Percentiles rank a stretch among this genome's conserved stretches.
These are phyloP conservation scores for Isabelozyma rhagii DNA, from an alignment of 805 yeast genomes.

Conservation along the genomic window DNA sequence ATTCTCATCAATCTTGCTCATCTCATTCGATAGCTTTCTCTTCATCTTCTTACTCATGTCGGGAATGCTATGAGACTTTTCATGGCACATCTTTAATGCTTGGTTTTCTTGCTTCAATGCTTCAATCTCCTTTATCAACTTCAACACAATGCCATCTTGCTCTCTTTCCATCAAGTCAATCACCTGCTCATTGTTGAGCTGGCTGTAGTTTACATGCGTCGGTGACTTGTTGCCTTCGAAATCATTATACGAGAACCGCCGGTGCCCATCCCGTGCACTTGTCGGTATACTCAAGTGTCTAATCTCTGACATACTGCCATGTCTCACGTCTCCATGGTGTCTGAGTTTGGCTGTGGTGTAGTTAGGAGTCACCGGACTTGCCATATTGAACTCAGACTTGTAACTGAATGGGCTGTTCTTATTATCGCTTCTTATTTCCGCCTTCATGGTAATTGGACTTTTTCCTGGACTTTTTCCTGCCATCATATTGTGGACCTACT, in stretches of 20 bases:
- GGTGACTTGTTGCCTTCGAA: neutral
- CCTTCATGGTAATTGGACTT: neutral
- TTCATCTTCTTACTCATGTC: neutral
- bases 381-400: neutral
- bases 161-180: constrained; percentile 66
- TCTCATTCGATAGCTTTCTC: neutral
- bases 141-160: constrained; percentile 71
- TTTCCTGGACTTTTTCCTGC: neutral
- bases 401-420: neutral
- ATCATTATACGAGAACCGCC: constrained; percentile 5
- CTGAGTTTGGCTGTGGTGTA: too few species aligned
- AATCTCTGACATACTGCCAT: neutral
- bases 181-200: constrained; percentile 43
- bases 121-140: constrained; percentile 61
- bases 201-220: neutral
- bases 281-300: neutral
- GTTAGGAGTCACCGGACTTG: too few species aligned
- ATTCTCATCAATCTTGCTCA: constrained; percentile 7
- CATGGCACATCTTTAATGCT: constrained; percentile 20
- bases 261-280: neutral
- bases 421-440: neutral
- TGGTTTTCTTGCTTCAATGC: constrained; percentile 52
- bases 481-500: neutral
- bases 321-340: neutral
- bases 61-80: neutral